These are phyloP conservation scores for Vitis labrusca DNA, from an alignment of 164 flowering plant species.

Conservation along the genomic window DNA sequence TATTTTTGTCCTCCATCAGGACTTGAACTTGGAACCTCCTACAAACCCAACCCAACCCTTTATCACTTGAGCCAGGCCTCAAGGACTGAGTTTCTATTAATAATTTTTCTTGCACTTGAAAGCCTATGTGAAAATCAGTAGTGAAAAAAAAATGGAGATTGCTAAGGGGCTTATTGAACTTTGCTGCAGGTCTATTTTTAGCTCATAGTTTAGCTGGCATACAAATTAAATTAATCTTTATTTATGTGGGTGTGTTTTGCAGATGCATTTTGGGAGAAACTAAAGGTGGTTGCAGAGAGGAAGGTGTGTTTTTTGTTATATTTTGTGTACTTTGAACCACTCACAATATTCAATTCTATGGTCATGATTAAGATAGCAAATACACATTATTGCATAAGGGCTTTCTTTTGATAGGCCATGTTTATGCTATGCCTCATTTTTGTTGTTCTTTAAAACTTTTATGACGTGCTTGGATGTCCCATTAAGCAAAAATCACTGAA, in stretches of 20 bases:
- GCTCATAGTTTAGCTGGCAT: neutral
- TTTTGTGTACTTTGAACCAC: constrained; percentile 1
- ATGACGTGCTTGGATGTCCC: neutral
- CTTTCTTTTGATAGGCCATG: too few species aligned
- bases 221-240: constrained; percentile 4
- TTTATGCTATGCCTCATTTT: neutral
- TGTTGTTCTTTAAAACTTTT: neutral
- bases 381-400: neutral
- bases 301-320: constrained; percentile 42
- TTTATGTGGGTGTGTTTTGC: constrained; percentile 8
- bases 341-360: neutral
- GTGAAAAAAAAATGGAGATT: too few species aligned
- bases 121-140: too few species aligned
- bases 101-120: too few species aligned
- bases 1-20: too few species aligned
- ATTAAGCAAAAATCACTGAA: neutral
- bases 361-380: too few species aligned
- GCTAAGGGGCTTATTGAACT: neutral
- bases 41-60: too few species aligned
- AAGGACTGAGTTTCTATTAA: too few species aligned
- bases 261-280: constrained; percentile 68
- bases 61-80: too few species aligned
- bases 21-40: too few species aligned
- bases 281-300: constrained; percentile 50
- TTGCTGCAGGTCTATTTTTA: neutral